Evolutionary conservation across 1,284 basidiomycete genomes (phyloP), one percentile per base, ranked within the genome.

Genomic region (Irpex sp.): DNA sequence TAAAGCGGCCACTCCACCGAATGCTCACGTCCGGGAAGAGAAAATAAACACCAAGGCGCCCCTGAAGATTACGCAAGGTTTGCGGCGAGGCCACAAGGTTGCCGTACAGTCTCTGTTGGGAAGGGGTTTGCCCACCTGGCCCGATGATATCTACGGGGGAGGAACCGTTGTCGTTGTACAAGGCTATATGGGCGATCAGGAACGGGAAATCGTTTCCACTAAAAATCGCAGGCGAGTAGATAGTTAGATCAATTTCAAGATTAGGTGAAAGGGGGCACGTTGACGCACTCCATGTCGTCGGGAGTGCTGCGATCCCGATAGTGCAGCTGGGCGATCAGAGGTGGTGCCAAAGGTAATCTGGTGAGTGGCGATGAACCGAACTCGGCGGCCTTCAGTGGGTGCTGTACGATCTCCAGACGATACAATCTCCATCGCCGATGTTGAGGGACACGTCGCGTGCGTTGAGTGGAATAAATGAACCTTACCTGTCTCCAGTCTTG

Each of bases 21-120:
- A 97, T 85, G 71, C 92, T 93, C 67, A 94, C 90, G 74, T 97
- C 95, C 6, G 94, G 89, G 71, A 96, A 97, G 58, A 95, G 78
- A 71, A 97, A 95, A 75, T 92, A 95, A 39, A 92, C 79, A 6
- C 92, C 92, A 67, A 83, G 79, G 43, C 88, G 85, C 50, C 92
- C 92, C 72, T 91, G 86, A 49, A 88, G 80, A 71, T 95, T 90
- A 65, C 89, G 84, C 70, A 94, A 79, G 60, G 89, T 84, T 53
- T 93, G 86, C 1, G 92, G 85, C 0, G 89, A 89, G 11, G 94
- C 88, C 33, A 95, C 92, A 31, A 95, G 78, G 63, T 89, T 92
- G 46, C 95, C 95, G 72, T 95, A 93, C 17, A 96, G 80, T 65
- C 90, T 82, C 51, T 86, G 83, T 60, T 82, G 80, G 11, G 82